Conservation (phyloP, 805 yeast species). For the Wickerhamiella hasegawae region DNA sequence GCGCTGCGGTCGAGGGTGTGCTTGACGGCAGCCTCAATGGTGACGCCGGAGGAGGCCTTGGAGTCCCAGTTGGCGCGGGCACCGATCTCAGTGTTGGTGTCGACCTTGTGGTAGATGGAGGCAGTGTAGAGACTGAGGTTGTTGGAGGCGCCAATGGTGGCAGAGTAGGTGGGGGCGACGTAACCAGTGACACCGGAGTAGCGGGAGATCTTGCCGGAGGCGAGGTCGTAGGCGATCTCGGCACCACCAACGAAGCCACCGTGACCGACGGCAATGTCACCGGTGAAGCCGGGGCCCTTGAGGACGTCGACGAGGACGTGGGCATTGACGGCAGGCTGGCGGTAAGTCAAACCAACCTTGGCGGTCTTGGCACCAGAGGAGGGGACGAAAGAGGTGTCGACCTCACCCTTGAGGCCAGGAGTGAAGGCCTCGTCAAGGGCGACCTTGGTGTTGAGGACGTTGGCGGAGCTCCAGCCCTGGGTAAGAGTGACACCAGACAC, state of each 20-base stretch:
- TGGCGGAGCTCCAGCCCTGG: conserved; percentile 96
- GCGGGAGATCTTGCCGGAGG: conserved; percentile 81
- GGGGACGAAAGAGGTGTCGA: conserved; percentile 78
- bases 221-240: conserved; percentile 91
- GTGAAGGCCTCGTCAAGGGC: conserved; percentile 84
- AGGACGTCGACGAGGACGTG: conserved; percentile 88
- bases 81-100: conserved; percentile 87
- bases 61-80: conserved; percentile 96
- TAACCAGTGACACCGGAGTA: conserved; percentile 90
- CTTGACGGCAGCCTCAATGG: conserved; percentile 91
- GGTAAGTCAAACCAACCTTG: conserved; percentile 77
- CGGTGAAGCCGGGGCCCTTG: conserved; percentile 90
- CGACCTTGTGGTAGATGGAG: conserved; percentile 92
- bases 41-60: conserved; percentile 62
- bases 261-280: conserved; percentile 89
- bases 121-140: conserved; percentile 55
- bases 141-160: conserved; percentile 70
- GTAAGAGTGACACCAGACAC: conserved; percentile 82
- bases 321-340: conserved; percentile 85
- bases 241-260: conserved; percentile 96
- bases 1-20: conserved; percentile 77
- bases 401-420: conserved; percentile 88
- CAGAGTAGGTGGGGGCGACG: conserved; percentile 73
- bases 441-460: conserved; percentile 79
- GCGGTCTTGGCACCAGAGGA: conserved; percentile 65